Percentiles rank a stretch among this genome's conserved stretches.
These are phyloP conservation scores for Ulota crispa DNA, from an alignment of 225 moss, liverwort and hornwort genomes.

Conservation along the genomic window DNA sequence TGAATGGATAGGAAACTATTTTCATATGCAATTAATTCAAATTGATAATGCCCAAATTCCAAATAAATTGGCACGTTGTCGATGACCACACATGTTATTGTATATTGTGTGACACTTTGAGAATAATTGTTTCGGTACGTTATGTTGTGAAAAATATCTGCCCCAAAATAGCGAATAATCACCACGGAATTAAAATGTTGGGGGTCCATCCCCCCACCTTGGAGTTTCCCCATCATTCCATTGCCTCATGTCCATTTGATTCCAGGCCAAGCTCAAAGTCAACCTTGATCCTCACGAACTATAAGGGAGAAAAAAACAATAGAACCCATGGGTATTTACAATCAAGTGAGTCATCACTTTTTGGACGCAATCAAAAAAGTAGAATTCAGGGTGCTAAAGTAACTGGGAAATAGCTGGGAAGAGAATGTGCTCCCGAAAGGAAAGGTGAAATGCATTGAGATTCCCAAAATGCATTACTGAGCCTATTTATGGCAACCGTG, in stretches of 20 bases:
- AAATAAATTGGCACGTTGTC: too few relatives aligned
- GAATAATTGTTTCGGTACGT: too few relatives aligned
- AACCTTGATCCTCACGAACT: constrained; percentile 5
- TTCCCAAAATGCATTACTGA: not conserved
- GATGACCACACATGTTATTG: too few relatives aligned
- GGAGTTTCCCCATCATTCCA: not conserved
- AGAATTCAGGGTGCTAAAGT: not conserved
- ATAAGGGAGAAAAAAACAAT: not conserved
- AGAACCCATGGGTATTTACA: not conserved
- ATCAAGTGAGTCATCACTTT: not conserved
- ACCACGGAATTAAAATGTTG: not conserved
- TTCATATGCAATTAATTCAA: too few relatives aligned
- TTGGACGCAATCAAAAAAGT: not conserved
- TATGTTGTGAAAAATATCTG: too few relatives aligned
- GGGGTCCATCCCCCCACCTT: not conserved
- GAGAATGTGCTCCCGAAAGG: not conserved
- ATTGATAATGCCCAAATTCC: too few relatives aligned
- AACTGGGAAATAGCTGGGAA: not conserved
- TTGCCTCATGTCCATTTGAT: constrained; percentile 1
- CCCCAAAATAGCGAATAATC: not conserved
- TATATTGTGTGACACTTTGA: too few relatives aligned
- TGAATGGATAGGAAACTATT: too few relatives aligned
- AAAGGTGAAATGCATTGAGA: not conserved
- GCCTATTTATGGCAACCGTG: not conserved
- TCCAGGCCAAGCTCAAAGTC: constrained; percentile 22